Conservation (phyloP, 2,329 filamentous ascomycete genomes). For the Claviceps spartinae region DNA sequence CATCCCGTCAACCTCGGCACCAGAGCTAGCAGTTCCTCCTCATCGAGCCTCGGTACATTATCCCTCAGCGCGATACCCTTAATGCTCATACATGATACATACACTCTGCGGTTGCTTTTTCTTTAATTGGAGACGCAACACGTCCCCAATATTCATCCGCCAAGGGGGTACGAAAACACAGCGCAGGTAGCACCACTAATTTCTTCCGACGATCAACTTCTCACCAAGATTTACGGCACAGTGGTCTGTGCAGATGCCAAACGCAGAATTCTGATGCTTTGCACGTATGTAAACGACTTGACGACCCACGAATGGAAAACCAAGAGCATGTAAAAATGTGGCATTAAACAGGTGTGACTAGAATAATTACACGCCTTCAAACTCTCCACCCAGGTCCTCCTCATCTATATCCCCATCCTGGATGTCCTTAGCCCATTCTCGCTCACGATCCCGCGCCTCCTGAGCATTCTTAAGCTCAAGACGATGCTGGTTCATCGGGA, state of each 20-base stretch:
- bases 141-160: too few relatives aligned
- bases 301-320: neutral
- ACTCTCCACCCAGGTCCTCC: slow-evolving; percentile 88
- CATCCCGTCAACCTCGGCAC: neutral
- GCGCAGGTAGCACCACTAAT: too few relatives aligned
- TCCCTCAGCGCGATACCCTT: too few relatives aligned
- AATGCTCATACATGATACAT: too few relatives aligned
- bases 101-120: too few relatives aligned
- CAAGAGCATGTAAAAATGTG: slow-evolving; percentile 3
- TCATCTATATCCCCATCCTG: slow-evolving; percentile 95
- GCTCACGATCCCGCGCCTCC: slow-evolving; percentile 90
- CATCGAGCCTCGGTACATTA: neutral
- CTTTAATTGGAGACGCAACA: too few relatives aligned
- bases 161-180: too few relatives aligned
- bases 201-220: too few relatives aligned
- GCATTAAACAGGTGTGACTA: slow-evolving; percentile 4
- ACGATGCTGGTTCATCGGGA: slow-evolving; percentile 98
- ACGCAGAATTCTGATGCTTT: too few relatives aligned
- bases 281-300: too few relatives aligned
- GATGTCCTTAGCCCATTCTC: slow-evolving; percentile 97
- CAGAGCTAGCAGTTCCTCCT: slow-evolving; percentile 1
- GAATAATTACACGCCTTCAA: slow-evolving; percentile 71
- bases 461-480: slow-evolving; percentile 96
- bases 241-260: too few relatives aligned
- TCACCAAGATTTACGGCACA: too few relatives aligned